Conservation (phyloP, 2,329 filamentous ascomycete genomes). For the Apiospora koreana region DNA sequence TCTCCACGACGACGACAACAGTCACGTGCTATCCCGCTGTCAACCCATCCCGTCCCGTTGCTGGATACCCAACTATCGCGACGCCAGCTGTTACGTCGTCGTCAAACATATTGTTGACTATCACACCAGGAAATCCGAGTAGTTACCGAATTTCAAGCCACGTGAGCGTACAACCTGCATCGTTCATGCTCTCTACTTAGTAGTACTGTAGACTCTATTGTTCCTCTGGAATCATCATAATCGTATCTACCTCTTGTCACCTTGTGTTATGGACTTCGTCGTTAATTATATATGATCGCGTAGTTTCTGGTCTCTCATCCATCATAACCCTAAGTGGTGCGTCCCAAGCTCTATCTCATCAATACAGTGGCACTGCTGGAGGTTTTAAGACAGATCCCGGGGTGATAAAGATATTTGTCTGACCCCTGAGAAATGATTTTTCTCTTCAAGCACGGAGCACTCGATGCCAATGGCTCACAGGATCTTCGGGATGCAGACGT, state of each 20-base stretch:
- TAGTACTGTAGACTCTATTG: not conserved
- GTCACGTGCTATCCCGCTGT: not conserved
- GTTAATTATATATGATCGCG: not conserved
- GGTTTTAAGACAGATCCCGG: too few relatives aligned
- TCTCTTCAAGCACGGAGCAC: too few relatives aligned
- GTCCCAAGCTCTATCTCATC: not conserved
- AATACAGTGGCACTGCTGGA: too few relatives aligned
- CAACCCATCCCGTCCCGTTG: not conserved
- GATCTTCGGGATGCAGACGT: too few relatives aligned
- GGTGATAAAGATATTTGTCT: too few relatives aligned
- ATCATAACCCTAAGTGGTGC: not conserved
- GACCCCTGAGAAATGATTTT: too few relatives aligned
- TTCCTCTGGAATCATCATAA: not conserved
- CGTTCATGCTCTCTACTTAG: not conserved
- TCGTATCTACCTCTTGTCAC: not conserved
- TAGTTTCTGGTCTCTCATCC: not conserved
- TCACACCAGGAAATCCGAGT: not conserved
- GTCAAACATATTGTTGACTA: not conserved
- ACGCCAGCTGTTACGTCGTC: not conserved
- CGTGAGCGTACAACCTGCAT: not conserved
- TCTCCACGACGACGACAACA: not conserved
- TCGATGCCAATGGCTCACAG: too few relatives aligned
- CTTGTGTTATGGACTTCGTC: not conserved
- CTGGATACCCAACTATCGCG: not conserved
- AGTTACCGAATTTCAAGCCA: too few relatives aligned